A percentile compares a stretch with the other conserved stretches of the same genome.
phyloP scores from a whole-genome alignment of 164 flowering plant genomes.

The Houttuynia cordata region DNA sequence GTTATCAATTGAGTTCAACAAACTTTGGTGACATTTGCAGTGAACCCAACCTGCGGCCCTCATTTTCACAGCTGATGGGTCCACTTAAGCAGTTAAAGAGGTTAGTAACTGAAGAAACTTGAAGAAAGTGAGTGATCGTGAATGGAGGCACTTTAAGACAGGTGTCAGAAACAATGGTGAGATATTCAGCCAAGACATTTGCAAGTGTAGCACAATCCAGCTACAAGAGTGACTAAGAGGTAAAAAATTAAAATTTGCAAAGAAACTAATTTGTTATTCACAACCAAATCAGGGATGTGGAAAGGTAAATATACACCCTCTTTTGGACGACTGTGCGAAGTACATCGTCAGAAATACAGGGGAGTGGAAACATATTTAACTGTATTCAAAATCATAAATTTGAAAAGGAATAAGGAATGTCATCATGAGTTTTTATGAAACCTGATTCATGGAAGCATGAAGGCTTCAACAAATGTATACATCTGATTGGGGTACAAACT shows the following conservation, averaged over 20 bases:
- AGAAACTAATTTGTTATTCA: background rate
- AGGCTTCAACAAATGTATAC: conserved; percentile 21
- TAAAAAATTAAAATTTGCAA: conserved; percentile 6
- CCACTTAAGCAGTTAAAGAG: conserved; percentile 51
- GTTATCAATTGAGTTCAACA: background rate
- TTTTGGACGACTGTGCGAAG: conserved; percentile 24
- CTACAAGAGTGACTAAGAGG: conserved; percentile 42
- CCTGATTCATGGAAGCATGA: conserved; percentile 10
- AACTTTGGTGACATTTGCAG: conserved; percentile 32
- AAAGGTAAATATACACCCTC: conserved; percentile 1
- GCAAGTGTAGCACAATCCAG: conserved; percentile 11
- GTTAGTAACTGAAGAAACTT: conserved; percentile 11
- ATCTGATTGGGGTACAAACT: conserved; percentile 3
- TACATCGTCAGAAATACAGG: conserved; percentile 21
- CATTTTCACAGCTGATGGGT: conserved; percentile 64
- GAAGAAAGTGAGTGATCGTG: background rate
- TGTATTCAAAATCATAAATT: background rate
- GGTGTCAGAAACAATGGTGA: conserved; percentile 4
- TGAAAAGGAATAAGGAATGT: conserved; percentile 1
- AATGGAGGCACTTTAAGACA: conserved; percentile 14
- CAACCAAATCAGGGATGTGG: background rate
- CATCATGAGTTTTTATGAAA: conserved; percentile 3
- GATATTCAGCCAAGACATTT: conserved; percentile 12
- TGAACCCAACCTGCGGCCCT: conserved; percentile 73
- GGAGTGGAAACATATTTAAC: background rate